Conservation (phyloP, 2,329 filamentous ascomycete genomes). For the Leptographium galeiforme region DNA sequence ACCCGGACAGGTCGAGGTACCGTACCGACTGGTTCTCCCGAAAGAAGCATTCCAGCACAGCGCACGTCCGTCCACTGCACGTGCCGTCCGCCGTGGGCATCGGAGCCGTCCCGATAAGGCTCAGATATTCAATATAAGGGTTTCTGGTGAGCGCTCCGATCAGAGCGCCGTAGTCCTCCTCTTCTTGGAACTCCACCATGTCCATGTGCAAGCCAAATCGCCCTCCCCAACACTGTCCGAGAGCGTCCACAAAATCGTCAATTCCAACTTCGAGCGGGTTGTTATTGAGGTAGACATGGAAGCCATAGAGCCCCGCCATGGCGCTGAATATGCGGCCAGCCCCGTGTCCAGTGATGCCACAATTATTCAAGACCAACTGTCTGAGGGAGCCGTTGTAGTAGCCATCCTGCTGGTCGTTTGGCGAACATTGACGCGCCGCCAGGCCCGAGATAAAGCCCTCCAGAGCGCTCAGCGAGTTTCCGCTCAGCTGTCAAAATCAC, state of each 20-base stretch:
- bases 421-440: conserved; percentile 4
- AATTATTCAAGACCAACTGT: conserved; percentile 35
- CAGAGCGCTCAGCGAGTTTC: conserved; percentile 32
- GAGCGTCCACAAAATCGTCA: conserved; percentile 33
- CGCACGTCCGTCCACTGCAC: conserved; percentile 30
- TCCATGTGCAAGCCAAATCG: conserved; percentile 38
- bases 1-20: conserved; percentile 44
- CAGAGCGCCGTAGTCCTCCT: conserved; percentile 36
- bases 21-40: conserved; percentile 34
- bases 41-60: conserved; percentile 36
- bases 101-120: conserved; percentile 38
- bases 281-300: conserved; percentile 35
- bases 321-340: conserved; percentile 36
- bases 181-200: conserved; percentile 43
- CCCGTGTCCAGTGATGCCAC: conserved; percentile 35
- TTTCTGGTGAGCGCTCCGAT: conserved; percentile 36
- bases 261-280: conserved; percentile 41
- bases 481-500: conserved; percentile 8
- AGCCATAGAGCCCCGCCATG: conserved; percentile 30
- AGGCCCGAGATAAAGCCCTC: conserved; percentile 27
- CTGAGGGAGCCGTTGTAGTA: conserved; percentile 13
- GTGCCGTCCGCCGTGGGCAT: conserved; percentile 20
- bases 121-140: conserved; percentile 36
- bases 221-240: conserved; percentile 29
- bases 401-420: neutral